A percentile compares a stretch with the other conserved stretches of the same genome.
These are phyloP conservation scores for Oryza officinalis DNA, from an alignment of 176 grass and related monocot genomes.

Conservation along the genomic window DNA sequence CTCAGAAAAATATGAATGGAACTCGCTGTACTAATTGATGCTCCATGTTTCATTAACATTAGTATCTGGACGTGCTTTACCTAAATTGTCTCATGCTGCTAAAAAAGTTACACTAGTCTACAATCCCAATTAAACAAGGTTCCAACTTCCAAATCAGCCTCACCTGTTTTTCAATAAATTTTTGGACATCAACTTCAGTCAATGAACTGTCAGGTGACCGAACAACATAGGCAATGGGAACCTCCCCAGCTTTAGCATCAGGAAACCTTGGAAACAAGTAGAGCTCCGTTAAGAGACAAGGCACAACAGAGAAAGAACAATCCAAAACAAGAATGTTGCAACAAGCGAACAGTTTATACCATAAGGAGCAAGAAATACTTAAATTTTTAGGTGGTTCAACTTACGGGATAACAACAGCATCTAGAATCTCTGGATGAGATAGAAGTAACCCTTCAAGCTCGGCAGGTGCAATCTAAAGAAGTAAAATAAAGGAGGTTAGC, in stretches of 20 bases:
- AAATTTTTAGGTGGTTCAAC: conserved; percentile 24
- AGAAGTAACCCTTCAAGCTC: conserved; percentile 92
- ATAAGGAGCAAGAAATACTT: background rate
- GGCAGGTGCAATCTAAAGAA: conserved; percentile 80
- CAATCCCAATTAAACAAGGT: background rate
- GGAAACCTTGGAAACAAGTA: conserved; percentile 61
- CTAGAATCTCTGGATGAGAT: conserved; percentile 81
- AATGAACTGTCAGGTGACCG: conserved; percentile 67
- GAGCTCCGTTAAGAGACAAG: conserved; percentile 8
- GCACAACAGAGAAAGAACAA: background rate
- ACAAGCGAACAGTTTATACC: background rate
- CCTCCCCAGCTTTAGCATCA: conserved; percentile 90
- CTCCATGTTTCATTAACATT: background rate
- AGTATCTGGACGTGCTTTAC: background rate
- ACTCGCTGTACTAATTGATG: background rate
- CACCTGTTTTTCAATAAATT: conserved; percentile 84
- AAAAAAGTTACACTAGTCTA: background rate
- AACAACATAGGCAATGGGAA: conserved; percentile 87
- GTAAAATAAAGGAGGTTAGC: background rate
- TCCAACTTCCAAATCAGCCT: background rate
- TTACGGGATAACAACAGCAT: conserved; percentile 95
- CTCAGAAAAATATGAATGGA: background rate
- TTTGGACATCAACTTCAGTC: conserved; percentile 71
- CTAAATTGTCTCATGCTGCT: background rate
- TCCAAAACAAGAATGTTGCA: background rate